Percentiles rank a stretch among this genome's conserved stretches.
Evolutionary conservation across 2,329 filamentous ascomycete genomes (phyloP).

Genomic region (Beauveria scarabaeidicola): DNA sequence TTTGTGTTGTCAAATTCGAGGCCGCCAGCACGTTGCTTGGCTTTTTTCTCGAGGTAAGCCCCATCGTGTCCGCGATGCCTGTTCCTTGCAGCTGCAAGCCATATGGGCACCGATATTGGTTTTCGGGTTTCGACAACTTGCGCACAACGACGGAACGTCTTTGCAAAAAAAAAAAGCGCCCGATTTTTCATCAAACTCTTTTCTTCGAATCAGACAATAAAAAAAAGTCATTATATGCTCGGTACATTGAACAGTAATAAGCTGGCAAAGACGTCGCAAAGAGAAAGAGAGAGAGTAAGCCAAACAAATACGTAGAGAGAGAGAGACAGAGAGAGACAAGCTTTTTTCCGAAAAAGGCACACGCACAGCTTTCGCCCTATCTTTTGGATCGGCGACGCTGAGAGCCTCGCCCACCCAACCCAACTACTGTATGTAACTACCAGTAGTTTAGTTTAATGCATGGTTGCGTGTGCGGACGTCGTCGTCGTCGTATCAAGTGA

Average conservation of each 20-base stretch:
- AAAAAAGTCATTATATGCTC: too few species aligned
- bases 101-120: neutral
- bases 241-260: too few species aligned
- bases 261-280: neutral
- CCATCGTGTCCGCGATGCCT: neutral
- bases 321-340: neutral
- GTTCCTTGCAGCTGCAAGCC: constrained; percentile 7
- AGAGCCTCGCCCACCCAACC: neutral
- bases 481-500: neutral
- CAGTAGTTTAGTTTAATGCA: neutral
- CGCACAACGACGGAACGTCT: too few species aligned
- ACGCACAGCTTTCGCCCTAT: constrained; percentile 1
- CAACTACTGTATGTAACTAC: neutral
- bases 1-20: neutral
- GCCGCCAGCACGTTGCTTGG: neutral
- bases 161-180: too few species aligned
- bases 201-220: too few species aligned
- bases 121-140: neutral
- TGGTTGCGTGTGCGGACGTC: neutral
- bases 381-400: neutral
- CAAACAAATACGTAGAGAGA: neutral
- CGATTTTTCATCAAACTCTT: too few species aligned
- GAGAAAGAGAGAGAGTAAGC: neutral
- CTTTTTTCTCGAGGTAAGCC: neutral
- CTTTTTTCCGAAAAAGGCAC: too few species aligned